phyloP scores from a whole-genome alignment of 116 monocot genomes.

The Dioscorea cayenensis region DNA sequence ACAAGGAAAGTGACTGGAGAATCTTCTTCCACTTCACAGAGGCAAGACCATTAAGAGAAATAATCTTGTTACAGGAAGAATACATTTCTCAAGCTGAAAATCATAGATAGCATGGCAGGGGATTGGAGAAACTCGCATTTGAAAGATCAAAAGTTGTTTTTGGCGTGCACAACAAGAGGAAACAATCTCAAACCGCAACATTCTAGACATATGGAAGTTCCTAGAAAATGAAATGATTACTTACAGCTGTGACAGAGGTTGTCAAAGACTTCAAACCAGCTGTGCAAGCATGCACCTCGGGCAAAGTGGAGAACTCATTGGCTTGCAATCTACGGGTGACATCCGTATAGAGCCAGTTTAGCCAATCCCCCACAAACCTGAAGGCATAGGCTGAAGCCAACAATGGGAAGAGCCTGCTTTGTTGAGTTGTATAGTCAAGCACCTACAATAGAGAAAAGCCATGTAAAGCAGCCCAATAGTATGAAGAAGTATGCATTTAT shows the following conservation, averaged over 20 bases:
- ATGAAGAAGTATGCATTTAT: not conserved
- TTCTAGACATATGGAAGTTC: too few relatives aligned
- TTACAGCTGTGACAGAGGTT: slow-evolving; percentile 81
- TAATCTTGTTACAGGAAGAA: too few relatives aligned
- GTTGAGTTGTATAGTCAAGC: slow-evolving; percentile 97
- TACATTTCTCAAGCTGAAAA: too few relatives aligned
- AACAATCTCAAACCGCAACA: too few relatives aligned
- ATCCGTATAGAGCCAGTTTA: slow-evolving; percentile 89
- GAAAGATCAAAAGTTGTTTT: too few relatives aligned
- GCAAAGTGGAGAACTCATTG: slow-evolving; percentile 88
- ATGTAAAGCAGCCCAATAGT: slow-evolving; percentile 2
- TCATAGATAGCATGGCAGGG: too few relatives aligned
- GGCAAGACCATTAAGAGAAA: too few relatives aligned
- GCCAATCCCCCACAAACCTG: slow-evolving; percentile 97
- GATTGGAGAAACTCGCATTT: too few relatives aligned
- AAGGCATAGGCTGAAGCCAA: slow-evolving; percentile 99
- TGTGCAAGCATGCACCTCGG: slow-evolving; percentile 99
- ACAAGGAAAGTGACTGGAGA: too few relatives aligned
- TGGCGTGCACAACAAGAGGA: too few relatives aligned
- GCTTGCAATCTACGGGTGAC: slow-evolving; percentile 78
- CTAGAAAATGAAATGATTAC: slow-evolving; percentile 8
- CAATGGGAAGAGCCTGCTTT: slow-evolving; percentile 95
- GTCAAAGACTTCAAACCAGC: slow-evolving; percentile 98
- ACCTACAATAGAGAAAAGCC: slow-evolving; percentile 38
- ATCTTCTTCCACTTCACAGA: too few relatives aligned